phyloP scores from a whole-genome alignment of 768 basidiomycete species.

The Termitomyces sp. region DNA sequence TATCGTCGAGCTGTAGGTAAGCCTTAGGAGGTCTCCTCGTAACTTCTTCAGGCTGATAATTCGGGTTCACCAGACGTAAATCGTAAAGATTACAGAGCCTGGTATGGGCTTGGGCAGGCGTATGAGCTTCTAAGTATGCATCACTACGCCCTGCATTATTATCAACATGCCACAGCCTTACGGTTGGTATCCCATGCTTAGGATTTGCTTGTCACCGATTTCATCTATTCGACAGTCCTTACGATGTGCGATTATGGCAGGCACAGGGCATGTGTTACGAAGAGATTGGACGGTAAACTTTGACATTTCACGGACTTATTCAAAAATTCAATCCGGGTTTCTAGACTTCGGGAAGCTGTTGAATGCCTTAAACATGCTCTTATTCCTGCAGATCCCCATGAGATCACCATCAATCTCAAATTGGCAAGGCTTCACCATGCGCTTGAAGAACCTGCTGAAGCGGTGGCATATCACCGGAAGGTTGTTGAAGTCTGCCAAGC shows the following conservation, averaged over 20 bases:
- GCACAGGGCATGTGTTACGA: conserved; percentile 93
- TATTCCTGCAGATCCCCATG: conserved; percentile 72
- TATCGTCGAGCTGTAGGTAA: conserved; percentile 93
- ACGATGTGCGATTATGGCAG: conserved; percentile 95
- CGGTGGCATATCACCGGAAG: conserved; percentile 77
- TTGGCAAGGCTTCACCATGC: conserved; percentile 69
- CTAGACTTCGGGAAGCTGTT: conserved; percentile 82
- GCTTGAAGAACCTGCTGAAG: conserved; percentile 63
- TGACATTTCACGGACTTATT: neutral
- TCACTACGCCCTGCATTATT: conserved; percentile 93
- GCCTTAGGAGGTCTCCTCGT: neutral
- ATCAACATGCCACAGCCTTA: conserved; percentile 91
- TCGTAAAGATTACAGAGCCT: conserved; percentile 94
- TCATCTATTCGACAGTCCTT: conserved; percentile 56
- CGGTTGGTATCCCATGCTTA: conserved; percentile 42
- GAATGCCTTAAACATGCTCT: conserved; percentile 91
- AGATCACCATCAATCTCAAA: conserved; percentile 69
- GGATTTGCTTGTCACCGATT: neutral
- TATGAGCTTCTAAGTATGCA: conserved; percentile 98
- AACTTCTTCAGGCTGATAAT: neutral
- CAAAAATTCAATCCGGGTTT: neutral
- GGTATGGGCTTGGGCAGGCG: conserved; percentile 98
- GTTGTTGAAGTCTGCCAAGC: conserved; percentile 71
- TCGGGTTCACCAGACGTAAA: conserved; percentile 71
- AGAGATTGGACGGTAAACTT: conserved; percentile 74